Percentiles rank a stretch among this genome's conserved stretches.
These are phyloP conservation scores for Mycena vulgaris DNA, from an alignment of 768 basidiomycete genomes.

Conservation along the genomic window DNA sequence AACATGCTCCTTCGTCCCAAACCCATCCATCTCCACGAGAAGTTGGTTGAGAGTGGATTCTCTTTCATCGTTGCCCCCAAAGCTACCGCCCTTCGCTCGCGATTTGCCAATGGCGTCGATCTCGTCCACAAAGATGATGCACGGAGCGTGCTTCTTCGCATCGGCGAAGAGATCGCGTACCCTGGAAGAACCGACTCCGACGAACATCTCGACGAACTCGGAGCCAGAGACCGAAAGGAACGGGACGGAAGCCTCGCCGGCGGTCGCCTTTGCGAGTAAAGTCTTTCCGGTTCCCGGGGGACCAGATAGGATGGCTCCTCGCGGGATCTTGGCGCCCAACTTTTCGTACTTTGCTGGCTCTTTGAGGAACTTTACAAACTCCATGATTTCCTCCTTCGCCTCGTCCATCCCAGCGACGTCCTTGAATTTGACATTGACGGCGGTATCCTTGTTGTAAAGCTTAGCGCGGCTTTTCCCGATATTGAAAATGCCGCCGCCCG, in stretches of 20 bases:
- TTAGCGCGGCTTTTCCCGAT: slow-evolving; percentile 97
- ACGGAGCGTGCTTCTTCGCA: slow-evolving; percentile 97
- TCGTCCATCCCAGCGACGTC: slow-evolving; percentile 99
- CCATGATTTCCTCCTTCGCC: slow-evolving; percentile 99
- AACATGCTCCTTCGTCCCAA: slow-evolving; percentile 96
- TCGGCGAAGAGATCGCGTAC: slow-evolving; percentile 98
- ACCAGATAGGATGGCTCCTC: slow-evolving; percentile 94
- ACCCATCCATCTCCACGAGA: slow-evolving; percentile 99
- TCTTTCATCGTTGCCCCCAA: slow-evolving; percentile 94
- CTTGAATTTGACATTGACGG: slow-evolving; percentile 93
- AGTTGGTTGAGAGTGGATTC: slow-evolving; percentile 98
- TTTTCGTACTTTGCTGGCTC: slow-evolving; percentile 95
- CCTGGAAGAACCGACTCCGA: slow-evolving; percentile 97
- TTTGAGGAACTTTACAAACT: slow-evolving; percentile 99
- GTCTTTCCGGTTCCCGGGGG: slow-evolving; percentile 99
- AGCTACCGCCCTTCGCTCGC: slow-evolving; percentile 82
- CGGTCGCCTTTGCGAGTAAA: slow-evolving; percentile 96
- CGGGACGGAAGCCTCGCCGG: slow-evolving; percentile 97
- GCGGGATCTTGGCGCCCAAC: slow-evolving; percentile 97
- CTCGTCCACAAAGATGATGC: slow-evolving; percentile 99
- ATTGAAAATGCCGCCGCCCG: slow-evolving; percentile 93
- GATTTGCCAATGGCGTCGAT: slow-evolving; percentile 99
- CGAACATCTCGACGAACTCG: slow-evolving; percentile 99
- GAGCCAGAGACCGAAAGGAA: slow-evolving; percentile 99
- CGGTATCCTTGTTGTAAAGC: slow-evolving; percentile 97